Evolutionary conservation across 345 rosid genomes (phyloP).

Genomic region (Gossypium ekmanianum): DNA sequence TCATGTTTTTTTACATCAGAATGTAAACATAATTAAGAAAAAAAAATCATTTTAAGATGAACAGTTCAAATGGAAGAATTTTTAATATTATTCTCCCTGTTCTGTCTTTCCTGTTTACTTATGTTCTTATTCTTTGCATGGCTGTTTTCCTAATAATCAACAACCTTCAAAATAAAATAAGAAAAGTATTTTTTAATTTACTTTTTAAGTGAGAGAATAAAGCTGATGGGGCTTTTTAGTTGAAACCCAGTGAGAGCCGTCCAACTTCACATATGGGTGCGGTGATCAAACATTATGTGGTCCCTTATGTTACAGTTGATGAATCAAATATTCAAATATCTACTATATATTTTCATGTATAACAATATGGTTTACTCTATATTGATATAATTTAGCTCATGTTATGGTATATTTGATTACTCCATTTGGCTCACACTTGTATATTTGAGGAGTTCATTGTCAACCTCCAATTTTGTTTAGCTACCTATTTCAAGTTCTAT

Average conservation of each 20-base stretch:
- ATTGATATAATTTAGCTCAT: not conserved
- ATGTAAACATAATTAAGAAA: not conserved
- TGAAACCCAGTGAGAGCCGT: not conserved
- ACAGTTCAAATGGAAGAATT: not conserved
- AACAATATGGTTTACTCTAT: not conserved
- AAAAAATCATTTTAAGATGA: not conserved
- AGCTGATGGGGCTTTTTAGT: not conserved
- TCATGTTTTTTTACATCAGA: not conserved
- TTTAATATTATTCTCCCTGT: not conserved
- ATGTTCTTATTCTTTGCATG: not conserved
- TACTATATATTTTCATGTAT: not conserved
- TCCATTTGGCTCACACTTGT: constrained; percentile 36
- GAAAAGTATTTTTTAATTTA: not conserved
- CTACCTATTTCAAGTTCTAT: constrained; percentile 8
- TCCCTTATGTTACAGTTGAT: constrained; percentile 5
- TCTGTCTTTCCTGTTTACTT: not conserved
- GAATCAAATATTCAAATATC: not conserved
- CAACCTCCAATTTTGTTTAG: constrained; percentile 22
- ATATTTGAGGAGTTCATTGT: constrained; percentile 17
- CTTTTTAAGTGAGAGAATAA: not conserved
- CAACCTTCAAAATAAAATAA: not conserved
- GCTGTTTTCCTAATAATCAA: constrained; percentile 4
- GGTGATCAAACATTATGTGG: constrained; percentile 26
- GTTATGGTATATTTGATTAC: constrained; percentile 9
- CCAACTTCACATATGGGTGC: constrained; percentile 42